phyloP scores from a whole-genome alignment of 1,139 yeast genomes.

The Magnusiomyces magnusii region DNA sequence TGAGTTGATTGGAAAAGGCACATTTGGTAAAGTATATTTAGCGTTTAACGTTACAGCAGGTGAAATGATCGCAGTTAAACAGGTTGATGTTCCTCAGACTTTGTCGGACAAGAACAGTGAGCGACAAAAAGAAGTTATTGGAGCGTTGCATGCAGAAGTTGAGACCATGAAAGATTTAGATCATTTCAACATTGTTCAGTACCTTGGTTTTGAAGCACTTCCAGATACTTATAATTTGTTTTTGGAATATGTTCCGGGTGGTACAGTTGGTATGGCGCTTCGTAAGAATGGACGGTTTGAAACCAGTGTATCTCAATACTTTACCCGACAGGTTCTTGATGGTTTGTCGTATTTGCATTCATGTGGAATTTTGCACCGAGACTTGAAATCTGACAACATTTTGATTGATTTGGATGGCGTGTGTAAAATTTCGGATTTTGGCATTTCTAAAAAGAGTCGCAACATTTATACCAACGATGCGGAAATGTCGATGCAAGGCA shows the following conservation, averaged over 20 bases:
- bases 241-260: constrained; percentile 96
- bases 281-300: constrained; percentile 81
- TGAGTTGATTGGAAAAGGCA: constrained; percentile 92
- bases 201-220: constrained; percentile 82
- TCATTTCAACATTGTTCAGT: constrained; percentile 91
- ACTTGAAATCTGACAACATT: constrained; percentile 90
- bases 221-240: constrained; percentile 73
- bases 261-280: constrained; percentile 84
- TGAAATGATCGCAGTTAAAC: constrained; percentile 98
- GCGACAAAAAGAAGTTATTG: constrained; percentile 53
- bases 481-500: constrained; percentile 97
- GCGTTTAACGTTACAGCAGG: constrained; percentile 96
- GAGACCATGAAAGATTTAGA: constrained; percentile 92
- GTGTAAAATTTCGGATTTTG: constrained; percentile 95
- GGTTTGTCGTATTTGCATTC: constrained; percentile 84
- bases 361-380: constrained; percentile 87
- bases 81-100: constrained; percentile 62
- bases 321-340: constrained; percentile 71
- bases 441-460: constrained; percentile 81
- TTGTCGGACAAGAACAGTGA: constrained; percentile 40
- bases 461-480: constrained; percentile 88
- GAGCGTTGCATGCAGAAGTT: constrained; percentile 84
- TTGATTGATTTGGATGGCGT: constrained; percentile 86
- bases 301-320: constrained; percentile 60
- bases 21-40: constrained; percentile 91